Evolutionary conservation across 2,329 filamentous ascomycete genomes (phyloP), one percentile per base, ranked within the genome.

Genomic region (Raffaelea ambrosiae): DNA sequence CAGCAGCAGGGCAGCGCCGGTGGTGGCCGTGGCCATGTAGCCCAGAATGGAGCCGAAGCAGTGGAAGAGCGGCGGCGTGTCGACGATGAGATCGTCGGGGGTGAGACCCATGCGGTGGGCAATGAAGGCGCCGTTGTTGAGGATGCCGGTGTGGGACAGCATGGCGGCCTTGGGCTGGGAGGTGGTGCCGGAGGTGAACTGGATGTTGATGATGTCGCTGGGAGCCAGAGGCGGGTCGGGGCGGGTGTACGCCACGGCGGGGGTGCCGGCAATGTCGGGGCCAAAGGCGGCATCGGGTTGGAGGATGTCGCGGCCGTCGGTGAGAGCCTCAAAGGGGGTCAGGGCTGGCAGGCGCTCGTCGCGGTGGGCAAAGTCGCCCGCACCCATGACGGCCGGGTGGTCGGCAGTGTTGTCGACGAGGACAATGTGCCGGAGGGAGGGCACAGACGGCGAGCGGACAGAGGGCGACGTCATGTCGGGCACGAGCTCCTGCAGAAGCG

Each of bases 161-260:
- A 89, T 94, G 2, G 91, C 91, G 0, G 93, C 93, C 67, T 97
- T 97, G 20, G 90, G 91, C 59, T 78, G 73, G 1, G 86, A 87
- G 0, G 93, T 97, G 0, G 93, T 97, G n/a, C 91, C 93, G 0
- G 85, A 91, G 0, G 93, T 98, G 69, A 97, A 97, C 64, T 97
- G 91, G 54, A 97, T 95, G 61, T 96, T 97, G 55, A 94, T 83
- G 3, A 85, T 81, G 44, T 97, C 91, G 51, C 77, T 63, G 0
- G 81, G 72, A 16, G 70, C 55, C 1, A 84, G 70, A 0, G 68
- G 67, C 21, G 62, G 48, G 47, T 74, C 70, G 0, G 76, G 74
- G 19, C 52, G 58, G 2, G 79, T 57, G 2, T 61, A 18, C 16
- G 61, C 55, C 5, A 51, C 51, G 10, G 49, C 48, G 2, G 51